Conservation (phyloP, 768 basidiomycete species). For the Hirschioporus abietinus region DNA sequence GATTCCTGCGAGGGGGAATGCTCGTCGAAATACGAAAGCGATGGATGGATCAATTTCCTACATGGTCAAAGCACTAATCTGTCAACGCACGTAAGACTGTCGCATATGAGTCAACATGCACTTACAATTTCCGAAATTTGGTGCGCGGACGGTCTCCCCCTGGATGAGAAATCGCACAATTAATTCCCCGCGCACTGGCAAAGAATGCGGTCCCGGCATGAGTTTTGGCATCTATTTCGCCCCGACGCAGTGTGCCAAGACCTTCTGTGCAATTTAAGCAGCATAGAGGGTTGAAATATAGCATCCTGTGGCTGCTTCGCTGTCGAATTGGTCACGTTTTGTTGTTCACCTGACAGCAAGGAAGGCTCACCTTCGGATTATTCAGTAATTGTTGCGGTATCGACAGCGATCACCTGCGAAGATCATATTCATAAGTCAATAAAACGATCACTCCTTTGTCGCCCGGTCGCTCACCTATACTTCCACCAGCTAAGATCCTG, state of each 20-base stretch:
- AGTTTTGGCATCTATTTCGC: neutral
- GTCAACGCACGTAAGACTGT: neutral
- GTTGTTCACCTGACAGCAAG: neutral
- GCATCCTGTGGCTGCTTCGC: neutral
- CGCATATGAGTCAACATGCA: neutral
- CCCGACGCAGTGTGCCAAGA: neutral
- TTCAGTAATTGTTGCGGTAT: neutral
- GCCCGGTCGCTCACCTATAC: neutral
- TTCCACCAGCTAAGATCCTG: neutral
- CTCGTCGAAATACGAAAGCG: neutral
- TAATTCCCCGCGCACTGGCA: neutral
- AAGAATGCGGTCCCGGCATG: neutral
- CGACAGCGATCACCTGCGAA: neutral
- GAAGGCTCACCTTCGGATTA: neutral
- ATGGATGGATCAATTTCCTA: neutral
- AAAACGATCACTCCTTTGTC: neutral
- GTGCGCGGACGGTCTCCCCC: neutral
- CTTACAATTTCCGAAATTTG: neutral
- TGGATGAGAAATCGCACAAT: neutral
- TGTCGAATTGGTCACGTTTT: neutral
- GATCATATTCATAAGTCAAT: neutral
- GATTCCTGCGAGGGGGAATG: neutral
- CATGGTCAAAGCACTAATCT: neutral
- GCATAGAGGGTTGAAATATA: neutral
- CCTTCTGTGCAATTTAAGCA: neutral